Percentiles rank a stretch among this genome's conserved stretches.
Evolutionary conservation across 73 alveolate species (phyloP).

Genomic region (Paramecium biaurelia): DNA sequence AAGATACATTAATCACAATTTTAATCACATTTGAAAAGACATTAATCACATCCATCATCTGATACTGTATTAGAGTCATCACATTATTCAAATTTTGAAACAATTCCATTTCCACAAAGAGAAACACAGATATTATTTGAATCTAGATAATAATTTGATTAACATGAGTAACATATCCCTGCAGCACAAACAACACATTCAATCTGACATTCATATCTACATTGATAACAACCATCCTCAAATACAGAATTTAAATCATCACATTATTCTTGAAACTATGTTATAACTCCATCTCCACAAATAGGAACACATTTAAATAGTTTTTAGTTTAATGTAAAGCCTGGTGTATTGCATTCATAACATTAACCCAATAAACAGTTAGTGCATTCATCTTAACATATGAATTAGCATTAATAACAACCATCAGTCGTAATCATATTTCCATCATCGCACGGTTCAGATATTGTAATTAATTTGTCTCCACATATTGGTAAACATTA

Average conservation of each 20-base stretch:
- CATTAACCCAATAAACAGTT: background rate
- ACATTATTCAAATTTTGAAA: background rate
- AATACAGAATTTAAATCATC: background rate
- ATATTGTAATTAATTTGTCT: background rate
- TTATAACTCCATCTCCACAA: conserved; percentile 41
- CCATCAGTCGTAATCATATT: background rate
- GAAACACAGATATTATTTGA: background rate
- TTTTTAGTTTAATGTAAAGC: background rate
- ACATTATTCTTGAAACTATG: background rate
- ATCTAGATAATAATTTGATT: background rate
- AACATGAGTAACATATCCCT: background rate
- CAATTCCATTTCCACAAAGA: background rate
- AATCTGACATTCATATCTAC: background rate
- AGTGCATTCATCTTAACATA: background rate
- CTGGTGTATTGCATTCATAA: background rate
- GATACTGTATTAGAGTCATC: background rate
- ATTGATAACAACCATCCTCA: background rate
- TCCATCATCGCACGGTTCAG: conserved; percentile 22
- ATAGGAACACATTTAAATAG: conserved; percentile 10
- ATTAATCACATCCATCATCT: background rate
- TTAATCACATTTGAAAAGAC: background rate
- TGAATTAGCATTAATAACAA: background rate
- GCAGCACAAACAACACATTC: background rate
- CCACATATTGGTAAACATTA: background rate
- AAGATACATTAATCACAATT: background rate